Evolutionary conservation across 495 filamentous ascomycete species (phyloP).

Genomic region (Aspergillus sclerotioniger): DNA sequence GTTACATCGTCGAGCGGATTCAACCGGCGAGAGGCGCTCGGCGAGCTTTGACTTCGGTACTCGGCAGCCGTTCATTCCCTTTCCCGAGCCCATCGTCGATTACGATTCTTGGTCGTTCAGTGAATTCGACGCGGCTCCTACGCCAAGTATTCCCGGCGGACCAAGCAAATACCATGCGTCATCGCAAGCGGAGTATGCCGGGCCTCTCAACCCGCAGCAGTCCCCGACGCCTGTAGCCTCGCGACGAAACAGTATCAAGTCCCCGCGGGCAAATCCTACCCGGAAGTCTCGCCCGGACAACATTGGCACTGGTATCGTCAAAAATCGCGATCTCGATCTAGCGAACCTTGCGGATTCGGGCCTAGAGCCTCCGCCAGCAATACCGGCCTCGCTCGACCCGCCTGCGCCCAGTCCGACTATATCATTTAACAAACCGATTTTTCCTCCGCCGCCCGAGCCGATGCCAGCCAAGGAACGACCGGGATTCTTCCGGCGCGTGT

Average conservation of each 20-base stretch:
- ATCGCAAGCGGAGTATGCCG: conserved; percentile 32
- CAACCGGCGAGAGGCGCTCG: conserved; percentile 60
- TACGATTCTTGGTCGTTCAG: conserved; percentile 42
- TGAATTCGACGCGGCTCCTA: conserved; percentile 81
- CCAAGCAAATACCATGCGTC: conserved; percentile 50
- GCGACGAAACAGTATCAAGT: conserved; percentile 61
- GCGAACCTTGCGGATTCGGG: conserved; percentile 26
- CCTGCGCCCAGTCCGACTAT: conserved; percentile 54
- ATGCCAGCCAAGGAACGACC: conserved; percentile 61
- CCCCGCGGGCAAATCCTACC: conserved; percentile 50
- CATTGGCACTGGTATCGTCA: conserved; percentile 37
- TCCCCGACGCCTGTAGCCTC: conserved; percentile 43
- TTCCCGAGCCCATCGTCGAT: conserved; percentile 20
- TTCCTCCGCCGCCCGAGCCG: conserved; percentile 34
- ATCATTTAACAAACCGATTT: conserved; percentile 48
- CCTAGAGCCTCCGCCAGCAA: conserved; percentile 32
- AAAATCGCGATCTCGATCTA: conserved; percentile 29
- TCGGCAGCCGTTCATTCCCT: conserved; percentile 32
- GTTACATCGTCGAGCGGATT: conserved; percentile 52
- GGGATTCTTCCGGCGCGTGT: conserved; percentile 91
- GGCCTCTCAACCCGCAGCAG: conserved; percentile 43
- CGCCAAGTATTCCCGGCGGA: conserved; percentile 80
- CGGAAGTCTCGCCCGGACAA: conserved; percentile 39
- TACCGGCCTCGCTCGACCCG: conserved; percentile 35
- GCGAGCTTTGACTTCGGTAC: conserved; percentile 74